These are phyloP conservation scores for Lachnellula hyalina DNA, from an alignment of 2,329 filamentous ascomycete genomes.

Conservation along the genomic window DNA sequence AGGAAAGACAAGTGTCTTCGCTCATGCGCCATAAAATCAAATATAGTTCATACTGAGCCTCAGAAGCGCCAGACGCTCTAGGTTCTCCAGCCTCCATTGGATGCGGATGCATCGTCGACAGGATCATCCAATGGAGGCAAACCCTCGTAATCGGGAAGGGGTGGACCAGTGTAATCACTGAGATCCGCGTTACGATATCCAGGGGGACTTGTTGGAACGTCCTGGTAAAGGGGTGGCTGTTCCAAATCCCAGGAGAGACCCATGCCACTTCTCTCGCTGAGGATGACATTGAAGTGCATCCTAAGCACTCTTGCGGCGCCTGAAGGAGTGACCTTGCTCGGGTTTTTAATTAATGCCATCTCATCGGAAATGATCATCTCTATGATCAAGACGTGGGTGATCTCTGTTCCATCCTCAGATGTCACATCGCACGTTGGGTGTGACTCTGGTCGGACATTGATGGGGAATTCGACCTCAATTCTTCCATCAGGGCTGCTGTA, in stretches of 20 bases:
- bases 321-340: constrained; percentile 69
- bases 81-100: too few species aligned
- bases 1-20: too few species aligned
- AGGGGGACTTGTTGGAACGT: constrained; percentile 83
- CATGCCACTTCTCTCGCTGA: constrained; percentile 89
- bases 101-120: neutral
- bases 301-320: constrained; percentile 85
- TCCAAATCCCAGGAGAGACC: constrained; percentile 98
- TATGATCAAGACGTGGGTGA: constrained; percentile 80
- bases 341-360: constrained; percentile 67
- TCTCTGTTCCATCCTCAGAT: constrained; percentile 66
- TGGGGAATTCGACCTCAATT: constrained; percentile 75
- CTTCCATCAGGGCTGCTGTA: constrained; percentile 62
- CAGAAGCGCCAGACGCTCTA: neutral
- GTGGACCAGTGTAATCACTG: constrained; percentile 16
- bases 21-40: too few species aligned
- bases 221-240: constrained; percentile 86
- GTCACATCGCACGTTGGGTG: constrained; percentile 75
- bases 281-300: constrained; percentile 79
- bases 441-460: constrained; percentile 49
- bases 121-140: constrained; percentile 17
- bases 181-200: constrained; percentile 43
- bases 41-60: too few species aligned
- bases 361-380: constrained; percentile 95
- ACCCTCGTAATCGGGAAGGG: constrained; percentile 29